Base-by-base conservation (phyloP, 1,284 basidiomycete genomes). In the Ceratobasidium sp. region DNA sequence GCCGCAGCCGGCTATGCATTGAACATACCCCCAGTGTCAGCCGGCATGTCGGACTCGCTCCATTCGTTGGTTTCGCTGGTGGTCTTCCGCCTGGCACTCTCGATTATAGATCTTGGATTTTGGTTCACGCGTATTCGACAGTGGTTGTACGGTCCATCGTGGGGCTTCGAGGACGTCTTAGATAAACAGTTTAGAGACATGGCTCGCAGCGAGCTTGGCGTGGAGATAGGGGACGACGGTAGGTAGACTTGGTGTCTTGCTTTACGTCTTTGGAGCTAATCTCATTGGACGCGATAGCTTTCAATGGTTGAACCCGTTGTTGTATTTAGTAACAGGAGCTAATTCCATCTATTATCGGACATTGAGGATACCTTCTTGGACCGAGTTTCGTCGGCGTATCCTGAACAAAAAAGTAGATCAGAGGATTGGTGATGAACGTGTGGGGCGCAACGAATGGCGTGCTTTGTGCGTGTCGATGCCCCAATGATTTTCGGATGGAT, bases 191-290 rank as follows among this genome's bases (percentile, higher is more conserved):
- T 80, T 62, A 77, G 77, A 69, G 74, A 77, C 40, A 80, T 83
- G 78, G 82, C 82, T 0, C 76, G 77, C 62, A 78, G 79, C 34
- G 81, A 83, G 73, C 80, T 83, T 69, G 81, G 81, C 0, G 80
- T 83, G 56, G 81, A 83, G 70, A 74, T 82, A 31, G 80, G 80
- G 65, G 78, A 80, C 68, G 71, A 73, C 13, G 79, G 62, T 65
- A 50, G 54, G 62, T 65, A 43, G 42, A 38, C 27, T 42, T n/a
- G 15, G 13, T 35, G 50, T 40, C 43, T 25, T 64, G 7, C 27
- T 65, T 64, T 65, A 65, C 62, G 62, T 65, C 35, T 54, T 20
- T 25, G 25, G n/a, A 20, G 32, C 49, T 65, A 50, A 65, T 43
- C 20, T 17, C 10, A 49, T 15, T 25, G 38, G 25, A 32, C 35